phyloP scores from a whole-genome alignment of 2,329 filamentous ascomycete genomes.

The Huntiella abstrusa region DNA sequence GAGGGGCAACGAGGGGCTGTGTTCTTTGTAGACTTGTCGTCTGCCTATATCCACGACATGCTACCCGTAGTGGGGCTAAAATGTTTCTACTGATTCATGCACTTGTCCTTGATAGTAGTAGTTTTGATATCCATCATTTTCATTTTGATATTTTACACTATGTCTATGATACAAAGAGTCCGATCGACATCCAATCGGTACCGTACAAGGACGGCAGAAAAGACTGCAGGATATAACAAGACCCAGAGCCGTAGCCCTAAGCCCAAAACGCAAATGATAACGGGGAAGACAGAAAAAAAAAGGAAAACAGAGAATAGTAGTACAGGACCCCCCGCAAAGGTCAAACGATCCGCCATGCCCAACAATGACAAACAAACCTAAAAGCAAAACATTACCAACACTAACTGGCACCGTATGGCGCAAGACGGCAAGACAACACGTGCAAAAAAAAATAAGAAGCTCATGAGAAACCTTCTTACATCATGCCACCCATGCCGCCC shows the following conservation, averaged over 20 bases:
- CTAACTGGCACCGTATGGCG: constrained; percentile 1
- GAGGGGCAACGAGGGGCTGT: too few species aligned
- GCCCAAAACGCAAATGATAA: constrained; percentile 5
- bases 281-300: constrained; percentile 2
- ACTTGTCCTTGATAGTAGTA: background rate
- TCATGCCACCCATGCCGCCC: constrained; percentile 32
- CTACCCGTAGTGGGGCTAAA: too few species aligned
- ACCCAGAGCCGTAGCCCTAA: constrained; percentile 1
- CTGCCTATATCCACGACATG: too few species aligned
- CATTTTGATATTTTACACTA: constrained; percentile 10
- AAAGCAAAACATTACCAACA: background rate
- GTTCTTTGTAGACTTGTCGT: too few species aligned
- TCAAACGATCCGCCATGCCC: background rate
- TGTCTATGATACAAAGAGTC: constrained; percentile 9
- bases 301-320: constrained; percentile 1
- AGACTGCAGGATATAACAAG: background rate
- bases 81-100: too few species aligned
- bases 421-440: background rate
- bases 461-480: constrained; percentile 25
- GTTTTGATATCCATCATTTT: background rate
- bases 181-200: background rate
- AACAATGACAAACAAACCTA: constrained; percentile 2
- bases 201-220: background rate
- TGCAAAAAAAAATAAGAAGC: background rate
- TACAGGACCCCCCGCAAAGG: background rate